A percentile compares a stretch with the other conserved stretches of the same genome.
Conservation (phyloP, 164 flowering plant genomes). For the Stephania japonica region DNA sequence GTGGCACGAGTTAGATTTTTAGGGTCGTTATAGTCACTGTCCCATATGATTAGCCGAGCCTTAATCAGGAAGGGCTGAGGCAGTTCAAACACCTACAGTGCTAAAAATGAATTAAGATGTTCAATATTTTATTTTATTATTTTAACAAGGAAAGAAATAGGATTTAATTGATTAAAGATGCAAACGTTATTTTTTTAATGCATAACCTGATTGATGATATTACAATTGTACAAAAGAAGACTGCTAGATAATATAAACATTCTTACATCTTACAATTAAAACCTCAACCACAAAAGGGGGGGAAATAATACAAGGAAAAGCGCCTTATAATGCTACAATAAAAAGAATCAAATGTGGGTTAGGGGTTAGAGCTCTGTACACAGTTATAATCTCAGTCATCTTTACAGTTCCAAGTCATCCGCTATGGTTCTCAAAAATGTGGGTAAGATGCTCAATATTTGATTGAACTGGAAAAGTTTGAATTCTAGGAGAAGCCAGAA, state of each 20-base stretch:
- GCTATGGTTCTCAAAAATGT: slow-evolving; percentile 25
- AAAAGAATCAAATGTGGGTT: slow-evolving; percentile 20
- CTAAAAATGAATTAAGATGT: no score
- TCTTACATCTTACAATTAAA: slow-evolving; percentile 19
- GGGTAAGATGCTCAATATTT: background rate
- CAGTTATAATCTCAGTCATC: slow-evolving; percentile 22
- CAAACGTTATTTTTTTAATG: background rate
- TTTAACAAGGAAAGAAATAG: background rate
- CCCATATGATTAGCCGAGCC: no score
- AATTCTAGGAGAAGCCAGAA: no score
- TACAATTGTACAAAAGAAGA: background rate
- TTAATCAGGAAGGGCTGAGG: no score
- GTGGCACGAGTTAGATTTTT: no score
- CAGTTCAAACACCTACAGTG: no score
- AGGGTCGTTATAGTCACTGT: no score
- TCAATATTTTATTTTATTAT: no score
- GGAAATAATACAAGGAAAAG: slow-evolving; percentile 1
- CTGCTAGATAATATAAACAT: slow-evolving; percentile 31
- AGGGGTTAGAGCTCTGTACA: slow-evolving; percentile 58
- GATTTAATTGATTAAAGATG: background rate
- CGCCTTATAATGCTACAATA: slow-evolving; percentile 32
- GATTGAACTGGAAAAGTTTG: no score
- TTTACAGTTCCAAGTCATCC: slow-evolving; percentile 21
- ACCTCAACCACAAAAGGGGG: slow-evolving; percentile 10
- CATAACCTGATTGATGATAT: background rate